Evolutionary conservation across 495 filamentous ascomycete genomes (phyloP).

Genomic region (Glarea lozoyensis): DNA sequence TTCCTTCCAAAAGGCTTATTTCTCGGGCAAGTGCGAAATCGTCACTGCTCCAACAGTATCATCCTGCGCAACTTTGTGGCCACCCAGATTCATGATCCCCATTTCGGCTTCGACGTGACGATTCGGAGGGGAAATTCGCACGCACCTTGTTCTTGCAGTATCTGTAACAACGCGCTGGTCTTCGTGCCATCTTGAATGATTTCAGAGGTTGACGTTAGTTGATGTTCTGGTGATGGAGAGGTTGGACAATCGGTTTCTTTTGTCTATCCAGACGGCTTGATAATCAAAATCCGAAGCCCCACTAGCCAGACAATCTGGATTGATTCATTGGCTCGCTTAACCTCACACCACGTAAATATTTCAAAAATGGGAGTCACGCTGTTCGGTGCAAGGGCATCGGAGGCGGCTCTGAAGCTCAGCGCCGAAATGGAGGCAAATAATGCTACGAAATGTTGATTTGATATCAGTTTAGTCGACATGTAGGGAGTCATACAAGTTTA

Average conservation of each 20-base stretch:
- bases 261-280: slow-evolving; percentile 10
- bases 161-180: slow-evolving; percentile 98
- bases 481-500: too few species aligned
- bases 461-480: too few species aligned
- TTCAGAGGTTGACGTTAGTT: slow-evolving; percentile 41
- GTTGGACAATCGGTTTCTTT: too few species aligned
- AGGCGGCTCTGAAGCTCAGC: too few species aligned
- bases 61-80: neutral
- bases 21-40: neutral
- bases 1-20: neutral
- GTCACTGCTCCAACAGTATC: neutral
- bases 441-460: too few species aligned
- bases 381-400: too few species aligned
- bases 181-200: slow-evolving; percentile 89
- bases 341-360: slow-evolving; percentile 14
- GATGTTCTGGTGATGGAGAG: slow-evolving; percentile 26
- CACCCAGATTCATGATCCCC: neutral
- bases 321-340: slow-evolving; percentile 9
- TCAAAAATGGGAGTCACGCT: too few species aligned
- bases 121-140: slow-evolving; percentile 21
- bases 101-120: neutral
- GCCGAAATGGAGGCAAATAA: too few species aligned
- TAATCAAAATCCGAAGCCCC: slow-evolving; percentile 5
- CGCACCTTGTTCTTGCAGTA: slow-evolving; percentile 99
- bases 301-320: too few species aligned